Conservation (phyloP, 192 early-diverging fungal species). For the Mortierella claussenii region DNA sequence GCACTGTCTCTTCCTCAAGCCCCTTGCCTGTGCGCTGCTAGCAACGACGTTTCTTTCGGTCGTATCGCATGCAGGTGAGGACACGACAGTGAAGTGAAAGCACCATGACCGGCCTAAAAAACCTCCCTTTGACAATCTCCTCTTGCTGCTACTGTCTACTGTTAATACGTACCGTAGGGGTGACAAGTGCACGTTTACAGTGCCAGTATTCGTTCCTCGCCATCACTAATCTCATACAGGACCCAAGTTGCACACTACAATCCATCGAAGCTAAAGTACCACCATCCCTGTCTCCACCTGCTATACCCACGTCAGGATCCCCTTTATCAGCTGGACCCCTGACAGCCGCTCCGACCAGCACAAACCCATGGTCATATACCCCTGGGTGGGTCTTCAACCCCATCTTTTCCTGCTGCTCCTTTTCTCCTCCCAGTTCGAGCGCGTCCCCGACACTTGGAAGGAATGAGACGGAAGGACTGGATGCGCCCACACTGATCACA, state of each 20-base stretch:
- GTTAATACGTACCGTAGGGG: constrained; percentile 12
- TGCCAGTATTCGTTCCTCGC: constrained; percentile 43
- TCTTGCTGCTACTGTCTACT: too few species aligned
- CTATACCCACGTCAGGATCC: constrained; percentile 15
- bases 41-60: neutral
- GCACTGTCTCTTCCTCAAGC: neutral
- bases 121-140: too few species aligned
- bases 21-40: neutral
- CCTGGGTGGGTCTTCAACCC: constrained; percentile 49
- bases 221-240: constrained; percentile 42
- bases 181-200: constrained; percentile 40
- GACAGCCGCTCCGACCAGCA: constrained; percentile 9
- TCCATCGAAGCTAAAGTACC: neutral
- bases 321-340: constrained; percentile 29
- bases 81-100: too few species aligned
- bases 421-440: neutral
- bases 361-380: constrained; percentile 35
- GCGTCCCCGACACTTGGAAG: neutral
- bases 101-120: too few species aligned
- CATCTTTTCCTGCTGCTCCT: constrained; percentile 42
- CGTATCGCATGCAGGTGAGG: constrained; percentile 22
- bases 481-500: constrained; percentile 30
- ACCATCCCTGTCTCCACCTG: constrained; percentile 6
- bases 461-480: neutral
- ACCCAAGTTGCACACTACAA: constrained; percentile 35